Evolutionary conservation across 257 asterid species (phyloP).

Genomic region (Marsdenia floribunda): DNA sequence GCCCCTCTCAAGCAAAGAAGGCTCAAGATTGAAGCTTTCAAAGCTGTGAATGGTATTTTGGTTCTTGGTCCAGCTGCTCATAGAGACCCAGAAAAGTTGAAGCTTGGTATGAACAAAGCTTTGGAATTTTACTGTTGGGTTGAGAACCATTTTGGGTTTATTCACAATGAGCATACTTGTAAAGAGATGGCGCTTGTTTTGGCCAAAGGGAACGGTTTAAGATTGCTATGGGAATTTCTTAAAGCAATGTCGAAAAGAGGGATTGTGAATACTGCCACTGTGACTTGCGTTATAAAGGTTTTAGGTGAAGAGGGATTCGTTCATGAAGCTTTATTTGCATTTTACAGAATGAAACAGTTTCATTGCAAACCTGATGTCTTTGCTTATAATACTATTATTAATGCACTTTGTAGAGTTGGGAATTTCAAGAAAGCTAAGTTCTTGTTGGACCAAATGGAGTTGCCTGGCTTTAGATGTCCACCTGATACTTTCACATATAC

Average conservation of each 20-base stretch:
- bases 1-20: slow-evolving; percentile 69
- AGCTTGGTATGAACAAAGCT: slow-evolving; percentile 69
- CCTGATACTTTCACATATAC: slow-evolving; percentile 79
- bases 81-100: slow-evolving; percentile 51
- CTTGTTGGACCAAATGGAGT: slow-evolving; percentile 74
- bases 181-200: slow-evolving; percentile 82
- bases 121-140: slow-evolving; percentile 83
- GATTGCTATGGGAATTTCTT: slow-evolving; percentile 67
- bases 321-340: slow-evolving; percentile 69
- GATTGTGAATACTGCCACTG: slow-evolving; percentile 55
- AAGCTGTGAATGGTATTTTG: slow-evolving; percentile 41
- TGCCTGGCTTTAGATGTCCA: slow-evolving; percentile 81
- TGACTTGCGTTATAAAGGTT: slow-evolving; percentile 78
- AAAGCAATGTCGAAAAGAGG: slow-evolving; percentile 67
- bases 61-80: slow-evolving; percentile 87
- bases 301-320: slow-evolving; percentile 84
- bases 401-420: slow-evolving; percentile 79
- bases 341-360: slow-evolving; percentile 86
- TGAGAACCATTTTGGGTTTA: slow-evolving; percentile 47
- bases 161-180: slow-evolving; percentile 71
- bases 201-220: slow-evolving; percentile 62
- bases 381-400: slow-evolving; percentile 65
- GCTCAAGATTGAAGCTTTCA: slow-evolving; percentile 41
- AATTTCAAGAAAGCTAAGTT: slow-evolving; percentile 74
- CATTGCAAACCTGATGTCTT: slow-evolving; percentile 74